Conservation (phyloP, 805 yeast genomes). For the Danielia reshetovae region DNA sequence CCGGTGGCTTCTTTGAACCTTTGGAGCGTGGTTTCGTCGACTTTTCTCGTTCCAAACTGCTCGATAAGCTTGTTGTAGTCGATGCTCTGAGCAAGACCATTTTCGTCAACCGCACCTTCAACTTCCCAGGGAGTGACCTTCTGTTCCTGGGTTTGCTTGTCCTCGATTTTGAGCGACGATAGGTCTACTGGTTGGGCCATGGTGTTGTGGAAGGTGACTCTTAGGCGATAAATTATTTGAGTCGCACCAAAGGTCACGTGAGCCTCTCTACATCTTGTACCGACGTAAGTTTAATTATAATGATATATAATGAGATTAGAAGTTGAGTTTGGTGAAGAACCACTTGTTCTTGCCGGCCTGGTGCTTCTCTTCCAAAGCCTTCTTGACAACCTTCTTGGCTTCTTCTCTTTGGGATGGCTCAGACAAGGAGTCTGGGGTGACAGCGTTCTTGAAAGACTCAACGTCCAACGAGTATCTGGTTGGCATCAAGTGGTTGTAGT, state of each 20-base stretch:
- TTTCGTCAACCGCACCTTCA: constrained; percentile 92
- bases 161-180: constrained; percentile 14
- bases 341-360: constrained; percentile 99
- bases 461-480: constrained; percentile 98
- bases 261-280: neutral
- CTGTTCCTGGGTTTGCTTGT: constrained; percentile 25
- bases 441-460: constrained; percentile 87
- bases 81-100: constrained; percentile 80
- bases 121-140: constrained; percentile 94
- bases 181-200: constrained; percentile 15
- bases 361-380: constrained; percentile 99
- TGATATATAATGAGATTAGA: constrained; percentile 46
- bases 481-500: constrained; percentile 99
- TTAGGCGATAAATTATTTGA: neutral
- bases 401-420: constrained; percentile 99
- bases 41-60: constrained; percentile 81
- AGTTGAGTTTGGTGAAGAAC: constrained; percentile 98
- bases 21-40: constrained; percentile 64
- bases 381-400: constrained; percentile 98
- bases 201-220: too few species aligned
- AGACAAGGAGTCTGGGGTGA: constrained; percentile 88
- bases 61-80: constrained; percentile 85
- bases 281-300: constrained; percentile 19
- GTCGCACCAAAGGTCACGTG: neutral
- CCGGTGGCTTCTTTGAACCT: constrained; percentile 85